phyloP scores from a whole-genome alignment of 805 yeast species.

The Wickerhamiella azymoides region DNA sequence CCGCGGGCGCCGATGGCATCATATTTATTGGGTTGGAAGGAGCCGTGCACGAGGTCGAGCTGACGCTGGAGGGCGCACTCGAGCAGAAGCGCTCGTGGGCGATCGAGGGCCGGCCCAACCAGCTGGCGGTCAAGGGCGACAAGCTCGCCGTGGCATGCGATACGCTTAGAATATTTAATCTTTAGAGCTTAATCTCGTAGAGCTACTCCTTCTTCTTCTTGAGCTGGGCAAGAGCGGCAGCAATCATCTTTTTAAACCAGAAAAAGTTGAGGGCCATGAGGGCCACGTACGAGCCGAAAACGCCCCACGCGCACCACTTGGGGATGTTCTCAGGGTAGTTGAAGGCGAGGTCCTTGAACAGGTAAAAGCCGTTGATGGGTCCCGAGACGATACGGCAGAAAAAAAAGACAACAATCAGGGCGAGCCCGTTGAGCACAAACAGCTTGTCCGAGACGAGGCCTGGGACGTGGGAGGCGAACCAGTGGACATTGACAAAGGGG shows the following conservation, averaged over 20 bases:
- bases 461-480: conserved; percentile 77
- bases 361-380: conserved; percentile 44
- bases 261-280: conserved; percentile 56
- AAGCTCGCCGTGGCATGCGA: conserved; percentile 11
- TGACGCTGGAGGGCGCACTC: not conserved
- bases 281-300: conserved; percentile 44
- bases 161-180: conserved; percentile 3
- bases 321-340: conserved; percentile 29
- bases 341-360: conserved; percentile 24
- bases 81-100: not conserved
- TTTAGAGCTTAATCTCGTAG: not conserved
- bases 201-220: conserved; percentile 6
- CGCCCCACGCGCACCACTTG: conserved; percentile 32
- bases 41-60: conserved; percentile 5
- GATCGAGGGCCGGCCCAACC: conserved; percentile 16
- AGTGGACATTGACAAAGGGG: conserved; percentile 87
- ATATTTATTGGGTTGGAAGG: conserved; percentile 19
- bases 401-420: conserved; percentile 59
- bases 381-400: conserved; percentile 78
- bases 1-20: conserved; percentile 2
- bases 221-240: conserved; percentile 16
- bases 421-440: conserved; percentile 55
- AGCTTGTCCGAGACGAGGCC: conserved; percentile 44
- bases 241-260: conserved; percentile 85
- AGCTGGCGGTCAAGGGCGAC: conserved; percentile 6